Evolutionary conservation across 257 asterid species (phyloP).

Genomic region (Striga asiatica): DNA sequence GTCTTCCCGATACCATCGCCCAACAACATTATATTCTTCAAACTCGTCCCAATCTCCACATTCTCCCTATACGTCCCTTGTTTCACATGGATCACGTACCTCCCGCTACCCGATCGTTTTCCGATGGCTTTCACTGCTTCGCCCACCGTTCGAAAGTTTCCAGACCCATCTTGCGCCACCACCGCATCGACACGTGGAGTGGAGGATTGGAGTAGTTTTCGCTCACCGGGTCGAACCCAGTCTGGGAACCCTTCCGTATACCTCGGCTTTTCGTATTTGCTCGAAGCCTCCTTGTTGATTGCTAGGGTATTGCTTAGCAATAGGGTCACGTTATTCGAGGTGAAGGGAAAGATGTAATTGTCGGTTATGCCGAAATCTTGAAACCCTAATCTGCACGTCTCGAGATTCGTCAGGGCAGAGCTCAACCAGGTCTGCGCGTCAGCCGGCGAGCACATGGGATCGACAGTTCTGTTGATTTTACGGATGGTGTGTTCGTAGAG

Average conservation of each 20-base stretch:
- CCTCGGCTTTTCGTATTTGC: not conserved
- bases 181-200: conserved; percentile 31
- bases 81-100: conserved; percentile 60
- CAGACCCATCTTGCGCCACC: conserved; percentile 73
- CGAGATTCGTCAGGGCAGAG: conserved; percentile 60
- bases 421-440: conserved; percentile 83
- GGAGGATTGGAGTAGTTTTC: conserved; percentile 46
- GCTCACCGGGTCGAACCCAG: conserved; percentile 54
- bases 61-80: conserved; percentile 70
- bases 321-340: conserved; percentile 43
- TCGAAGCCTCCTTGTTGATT: conserved; percentile 28
- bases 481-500: conserved; percentile 37
- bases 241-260: conserved; percentile 40
- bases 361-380: conserved; percentile 35
- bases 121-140: conserved; percentile 49
- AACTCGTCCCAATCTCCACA: conserved; percentile 40
- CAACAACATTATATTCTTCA: conserved; percentile 57
- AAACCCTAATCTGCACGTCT: conserved; percentile 59
- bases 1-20: conserved; percentile 92
- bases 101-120: conserved; percentile 29
- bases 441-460: conserved; percentile 30
- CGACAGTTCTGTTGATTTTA: conserved; percentile 36
- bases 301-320: conserved; percentile 56
- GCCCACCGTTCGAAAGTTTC: conserved; percentile 40
- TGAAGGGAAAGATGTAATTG: conserved; percentile 25